Evolutionary conservation across 257 asterid species (phyloP).

Genomic region (Lithospermum erythrorhizon): DNA sequence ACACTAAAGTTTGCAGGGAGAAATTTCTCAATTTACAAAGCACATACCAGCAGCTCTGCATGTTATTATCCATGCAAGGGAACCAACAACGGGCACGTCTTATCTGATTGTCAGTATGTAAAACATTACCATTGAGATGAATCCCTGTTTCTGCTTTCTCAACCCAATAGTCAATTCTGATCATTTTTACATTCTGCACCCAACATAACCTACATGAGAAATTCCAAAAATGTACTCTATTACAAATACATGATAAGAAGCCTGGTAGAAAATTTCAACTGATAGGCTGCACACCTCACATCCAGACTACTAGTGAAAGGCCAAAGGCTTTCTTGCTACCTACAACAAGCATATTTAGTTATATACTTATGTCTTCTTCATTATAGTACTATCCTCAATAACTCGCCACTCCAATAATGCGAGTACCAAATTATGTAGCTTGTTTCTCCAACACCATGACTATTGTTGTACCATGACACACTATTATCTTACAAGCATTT

Average conservation of each 20-base stretch:
- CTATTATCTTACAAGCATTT: background rate
- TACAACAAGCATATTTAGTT: background rate
- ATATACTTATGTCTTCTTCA: no score
- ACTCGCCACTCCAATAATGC: background rate
- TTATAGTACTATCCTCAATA: no score
- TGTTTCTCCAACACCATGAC: background rate
- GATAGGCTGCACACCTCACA: background rate
- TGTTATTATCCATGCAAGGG: conserved; percentile 94
- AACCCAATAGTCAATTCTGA: conserved; percentile 90
- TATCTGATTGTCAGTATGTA: conserved; percentile 86
- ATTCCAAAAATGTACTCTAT: conserved; percentile 25
- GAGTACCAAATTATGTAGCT: background rate
- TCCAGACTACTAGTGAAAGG: no score
- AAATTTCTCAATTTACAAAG: conserved; percentile 9
- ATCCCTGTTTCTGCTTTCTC: conserved; percentile 98
- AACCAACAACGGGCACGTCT: conserved; percentile 99
- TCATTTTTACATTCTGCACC: conserved; percentile 68
- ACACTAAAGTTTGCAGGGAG: background rate
- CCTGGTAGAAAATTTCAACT: background rate
- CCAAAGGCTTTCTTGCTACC: background rate
- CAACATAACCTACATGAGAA: conserved; percentile 53
- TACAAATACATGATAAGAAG: conserved; percentile 15
- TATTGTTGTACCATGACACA: background rate
- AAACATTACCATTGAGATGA: conserved; percentile 64
- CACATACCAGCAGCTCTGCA: conserved; percentile 83